Evolutionary conservation across 352 stramenopile species (phyloP).

Genomic region (Globisporangium okanoganense): DNA sequence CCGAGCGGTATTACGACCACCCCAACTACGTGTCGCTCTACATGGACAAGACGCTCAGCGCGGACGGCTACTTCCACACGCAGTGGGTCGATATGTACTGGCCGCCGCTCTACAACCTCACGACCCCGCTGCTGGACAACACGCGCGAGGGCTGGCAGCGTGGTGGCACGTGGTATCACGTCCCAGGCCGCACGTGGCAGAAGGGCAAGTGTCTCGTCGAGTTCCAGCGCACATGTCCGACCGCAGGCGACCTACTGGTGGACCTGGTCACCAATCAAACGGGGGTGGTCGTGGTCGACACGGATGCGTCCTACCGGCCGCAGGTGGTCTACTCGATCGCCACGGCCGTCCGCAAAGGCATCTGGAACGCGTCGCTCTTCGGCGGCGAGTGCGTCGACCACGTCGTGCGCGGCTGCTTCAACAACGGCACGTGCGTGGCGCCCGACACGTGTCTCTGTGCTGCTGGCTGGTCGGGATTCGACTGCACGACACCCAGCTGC

Average conservation of each 20-base stretch:
- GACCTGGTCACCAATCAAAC: conserved; percentile 34
- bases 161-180: conserved; percentile 69
- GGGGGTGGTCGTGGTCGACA: conserved; percentile 81
- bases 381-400: conserved; percentile 87
- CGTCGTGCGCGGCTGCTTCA: conserved; percentile 93
- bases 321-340: conserved; percentile 73
- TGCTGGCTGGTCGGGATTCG: conserved; percentile 64
- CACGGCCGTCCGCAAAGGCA: conserved; percentile 42
- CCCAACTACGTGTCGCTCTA: conserved; percentile 97
- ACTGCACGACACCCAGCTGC: conserved; percentile 83
- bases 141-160: conserved; percentile 92
- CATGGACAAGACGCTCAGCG: conserved; percentile 88
- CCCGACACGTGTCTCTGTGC: conserved; percentile 84
- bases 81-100: conserved; percentile 90
- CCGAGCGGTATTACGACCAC: conserved; percentile 87
- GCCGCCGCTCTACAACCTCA: conserved; percentile 89
- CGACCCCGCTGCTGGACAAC: conserved; percentile 74
- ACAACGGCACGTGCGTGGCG: conserved; percentile 93
- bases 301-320: conserved; percentile 89
- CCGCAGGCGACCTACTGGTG: conserved; percentile 16
- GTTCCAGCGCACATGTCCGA: conserved; percentile 85
- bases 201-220: conserved; percentile 94
- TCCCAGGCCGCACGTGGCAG: conserved; percentile 73
- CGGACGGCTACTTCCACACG: conserved; percentile 84
- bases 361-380: conserved; percentile 51